Percentiles rank a stretch among this genome's conserved stretches.
phyloP scores from a whole-genome alignment of 73 alveolate genomes.

The Stentor roeselii region DNA sequence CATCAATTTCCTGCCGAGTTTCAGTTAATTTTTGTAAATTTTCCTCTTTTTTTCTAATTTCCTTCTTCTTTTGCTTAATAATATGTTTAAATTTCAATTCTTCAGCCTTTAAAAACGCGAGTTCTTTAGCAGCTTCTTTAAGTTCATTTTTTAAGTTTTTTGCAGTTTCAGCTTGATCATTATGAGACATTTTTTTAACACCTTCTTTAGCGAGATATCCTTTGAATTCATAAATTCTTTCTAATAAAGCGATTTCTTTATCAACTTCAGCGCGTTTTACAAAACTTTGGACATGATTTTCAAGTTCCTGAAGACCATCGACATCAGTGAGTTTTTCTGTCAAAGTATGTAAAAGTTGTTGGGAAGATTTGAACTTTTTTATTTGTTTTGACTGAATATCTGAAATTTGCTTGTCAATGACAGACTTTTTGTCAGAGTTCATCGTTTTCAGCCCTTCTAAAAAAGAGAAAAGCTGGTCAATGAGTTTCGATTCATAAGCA shows the following conservation, averaged over 20 bases:
- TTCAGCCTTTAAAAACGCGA: not conserved
- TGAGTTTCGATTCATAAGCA: not conserved
- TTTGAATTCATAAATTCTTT: not conserved
- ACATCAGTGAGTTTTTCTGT: not conserved
- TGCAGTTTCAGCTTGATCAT: not conserved
- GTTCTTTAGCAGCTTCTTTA: not conserved
- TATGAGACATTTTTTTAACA: not conserved
- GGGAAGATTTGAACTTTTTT: not conserved
- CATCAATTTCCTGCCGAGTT: not conserved
- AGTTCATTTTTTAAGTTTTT: not conserved
- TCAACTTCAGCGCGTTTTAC: not conserved
- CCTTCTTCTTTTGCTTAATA: not conserved
- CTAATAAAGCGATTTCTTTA: not conserved
- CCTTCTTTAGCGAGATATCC: not conserved
- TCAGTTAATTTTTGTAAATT: not conserved
- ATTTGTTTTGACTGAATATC: too few relatives aligned
- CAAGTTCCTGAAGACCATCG: not conserved
- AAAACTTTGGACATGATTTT: not conserved
- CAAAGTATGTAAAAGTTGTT: too few relatives aligned
- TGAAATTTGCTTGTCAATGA: not conserved
- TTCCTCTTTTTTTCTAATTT: not conserved
- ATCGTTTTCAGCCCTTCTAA: not conserved
- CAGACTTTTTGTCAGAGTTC: not conserved
- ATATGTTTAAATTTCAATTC: not conserved
- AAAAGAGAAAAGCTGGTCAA: not conserved